These are phyloP conservation scores for Sodiomyces alkalinus DNA, from an alignment of 2,329 filamentous ascomycete species.

Conservation along the genomic window DNA sequence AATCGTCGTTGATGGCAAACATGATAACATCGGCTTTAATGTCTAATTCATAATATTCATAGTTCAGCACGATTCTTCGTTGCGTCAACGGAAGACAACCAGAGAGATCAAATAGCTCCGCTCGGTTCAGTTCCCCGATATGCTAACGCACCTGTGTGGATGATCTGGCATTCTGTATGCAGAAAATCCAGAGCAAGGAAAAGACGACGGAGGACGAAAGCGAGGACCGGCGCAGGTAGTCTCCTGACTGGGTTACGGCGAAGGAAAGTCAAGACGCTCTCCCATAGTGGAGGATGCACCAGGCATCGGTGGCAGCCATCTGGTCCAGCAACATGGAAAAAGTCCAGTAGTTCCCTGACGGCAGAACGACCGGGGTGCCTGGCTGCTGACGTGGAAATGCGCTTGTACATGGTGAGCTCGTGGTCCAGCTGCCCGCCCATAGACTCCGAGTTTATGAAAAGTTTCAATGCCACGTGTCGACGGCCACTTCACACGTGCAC, in stretches of 20 bases:
- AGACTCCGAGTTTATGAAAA: constrained; percentile 12
- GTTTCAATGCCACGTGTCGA: constrained; percentile 18
- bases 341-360: constrained; percentile 20
- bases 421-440: constrained; percentile 14
- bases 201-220: constrained; percentile 19
- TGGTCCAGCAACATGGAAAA: constrained; percentile 19
- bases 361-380: constrained; percentile 16
- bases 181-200: constrained; percentile 29
- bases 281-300: constrained; percentile 25
- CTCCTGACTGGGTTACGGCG: constrained; percentile 21
- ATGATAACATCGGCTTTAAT: constrained; percentile 19
- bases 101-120: not conserved
- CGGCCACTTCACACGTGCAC: constrained; percentile 8
- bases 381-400: constrained; percentile 13
- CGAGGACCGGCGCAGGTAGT: constrained; percentile 18
- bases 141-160: constrained; percentile 28
- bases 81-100: not conserved
- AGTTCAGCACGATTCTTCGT: not conserved
- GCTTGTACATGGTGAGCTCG: constrained; percentile 27
- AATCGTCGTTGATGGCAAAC: constrained; percentile 23
- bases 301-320: constrained; percentile 20
- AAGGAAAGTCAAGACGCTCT: constrained; percentile 23
- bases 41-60: constrained; percentile 14
- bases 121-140: not conserved
- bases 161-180: constrained; percentile 26